Base-by-base conservation (phyloP, 768 basidiomycete species). In the Boletus rubroflammeus region DNA sequence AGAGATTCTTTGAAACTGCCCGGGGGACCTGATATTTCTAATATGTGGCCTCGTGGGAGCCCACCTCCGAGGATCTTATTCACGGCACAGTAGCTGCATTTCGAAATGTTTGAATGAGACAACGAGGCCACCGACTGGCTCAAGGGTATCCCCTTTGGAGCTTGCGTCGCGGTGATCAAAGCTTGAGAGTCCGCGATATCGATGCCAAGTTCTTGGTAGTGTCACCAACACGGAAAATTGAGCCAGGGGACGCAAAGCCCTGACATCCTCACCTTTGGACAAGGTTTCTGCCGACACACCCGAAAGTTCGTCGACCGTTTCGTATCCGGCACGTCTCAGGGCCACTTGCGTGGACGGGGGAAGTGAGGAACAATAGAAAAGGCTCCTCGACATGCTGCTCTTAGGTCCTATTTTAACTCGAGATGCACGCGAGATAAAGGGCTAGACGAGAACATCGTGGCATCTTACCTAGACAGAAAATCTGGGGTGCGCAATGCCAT, bases 21-120 rank as follows among this genome's bases (percentile, higher is more conserved):
- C 0, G 89, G 88, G 42, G 87, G 85, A 0, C 89, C 88, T 29
- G 86, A 86, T 60, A 91, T 72, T 70, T 91, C 89, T 19, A 90
- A 74, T 56, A 88, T 75, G 57, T 79, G 75, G 8, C 86, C 85
- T 53, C 75, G 76, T 50, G 73, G 69, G 42, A 91, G 68, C 15
- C 89, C 89, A 42, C 86, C 86, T 31, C 74, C 78, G 6, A 91
- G 75, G 3, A 90, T 65, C 17, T 71, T 71, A 59, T 90, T 85
- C 28, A 88, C 69, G 13, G 80, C 75, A 5, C 66, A 51, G 62
- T 78, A 84, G 42, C 56, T 60, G 57, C 65, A 71, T 54, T 54
- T 41, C 39, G 56, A 46, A 28, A 54, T 7, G 35, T 52, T 51
- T 13, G 51, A 26, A 44, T 57, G 60, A 47, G 71, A 61, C 59